These are phyloP conservation scores for Amoebophrya sp. DNA, from an alignment of 169 alveolate species.

Conservation along the genomic window DNA sequence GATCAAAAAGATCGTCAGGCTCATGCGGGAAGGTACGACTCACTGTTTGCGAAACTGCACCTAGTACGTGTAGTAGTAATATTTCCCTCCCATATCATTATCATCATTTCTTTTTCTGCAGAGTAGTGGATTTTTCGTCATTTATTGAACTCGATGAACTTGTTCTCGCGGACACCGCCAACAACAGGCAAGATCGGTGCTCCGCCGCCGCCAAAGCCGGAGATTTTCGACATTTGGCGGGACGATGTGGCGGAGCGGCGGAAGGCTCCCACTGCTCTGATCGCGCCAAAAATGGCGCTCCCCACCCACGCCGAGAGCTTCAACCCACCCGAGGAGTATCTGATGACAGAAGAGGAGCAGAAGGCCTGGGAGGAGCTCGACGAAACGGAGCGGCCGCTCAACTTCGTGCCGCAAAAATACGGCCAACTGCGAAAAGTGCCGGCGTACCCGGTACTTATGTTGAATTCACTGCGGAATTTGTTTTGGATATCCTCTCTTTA, in stretches of 20 bases:
- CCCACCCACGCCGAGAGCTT: constrained; percentile 80
- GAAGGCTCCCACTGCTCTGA: constrained; percentile 52
- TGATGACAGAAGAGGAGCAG: constrained; percentile 57
- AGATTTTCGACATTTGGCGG: constrained; percentile 58
- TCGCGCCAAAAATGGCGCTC: constrained; percentile 77
- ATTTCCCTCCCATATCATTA: neutral
- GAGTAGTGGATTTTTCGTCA: too few relatives aligned
- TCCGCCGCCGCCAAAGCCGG: constrained; percentile 25
- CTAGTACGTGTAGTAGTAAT: neutral
- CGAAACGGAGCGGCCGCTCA: constrained; percentile 49
- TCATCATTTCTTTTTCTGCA: neutral
- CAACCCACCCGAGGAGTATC: constrained; percentile 79
- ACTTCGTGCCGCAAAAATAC: constrained; percentile 60
- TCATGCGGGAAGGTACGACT: constrained; percentile 33
- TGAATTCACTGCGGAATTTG: too few relatives aligned
- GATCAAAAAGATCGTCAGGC: constrained; percentile 44
- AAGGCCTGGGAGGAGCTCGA: constrained; percentile 48
- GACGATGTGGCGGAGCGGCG: constrained; percentile 31
- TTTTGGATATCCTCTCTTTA: too few relatives aligned
- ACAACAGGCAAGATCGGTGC: constrained; percentile 11
- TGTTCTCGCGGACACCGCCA: neutral
- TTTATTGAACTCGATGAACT: neutral
- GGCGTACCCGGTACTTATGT: constrained; percentile 23
- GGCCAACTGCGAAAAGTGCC: constrained; percentile 76
- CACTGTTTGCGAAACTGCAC: neutral